Conservation (phyloP, 345 rosid genomes). For the Atalantia buxifolia region DNA sequence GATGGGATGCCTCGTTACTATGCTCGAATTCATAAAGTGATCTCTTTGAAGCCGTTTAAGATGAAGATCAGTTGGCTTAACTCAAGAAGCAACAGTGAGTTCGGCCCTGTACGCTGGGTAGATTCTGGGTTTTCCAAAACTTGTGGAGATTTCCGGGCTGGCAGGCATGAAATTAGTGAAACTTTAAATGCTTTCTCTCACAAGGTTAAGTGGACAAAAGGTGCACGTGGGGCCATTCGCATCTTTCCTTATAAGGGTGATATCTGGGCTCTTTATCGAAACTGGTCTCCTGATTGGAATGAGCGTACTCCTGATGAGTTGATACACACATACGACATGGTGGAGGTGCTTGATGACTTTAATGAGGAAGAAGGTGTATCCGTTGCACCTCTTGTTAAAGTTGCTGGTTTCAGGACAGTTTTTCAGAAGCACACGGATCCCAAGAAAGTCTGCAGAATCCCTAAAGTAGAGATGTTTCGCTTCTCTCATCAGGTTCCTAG, state of each 20-base stretch:
- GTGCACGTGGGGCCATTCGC: conserved; percentile 57
- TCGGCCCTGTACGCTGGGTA: conserved; percentile 66
- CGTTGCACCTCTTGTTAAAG: conserved; percentile 68
- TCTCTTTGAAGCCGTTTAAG: conserved; percentile 75
- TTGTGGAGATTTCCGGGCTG: conserved; percentile 80
- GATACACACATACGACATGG: conserved; percentile 78
- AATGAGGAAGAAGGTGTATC: conserved; percentile 51
- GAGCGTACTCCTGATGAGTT: conserved; percentile 59
- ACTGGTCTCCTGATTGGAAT: conserved; percentile 89
- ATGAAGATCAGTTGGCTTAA: conserved; percentile 93
- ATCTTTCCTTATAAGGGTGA: conserved; percentile 78
- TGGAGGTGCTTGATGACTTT: conserved; percentile 81
- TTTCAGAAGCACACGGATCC: conserved; percentile 48
- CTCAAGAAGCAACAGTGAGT: conserved; percentile 62
- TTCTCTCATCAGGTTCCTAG: conserved; percentile 96
- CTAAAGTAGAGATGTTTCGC: conserved; percentile 72
- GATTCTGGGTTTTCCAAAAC: conserved; percentile 80
- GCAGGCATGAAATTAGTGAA: conserved; percentile 47
- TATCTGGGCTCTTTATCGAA: conserved; percentile 86
- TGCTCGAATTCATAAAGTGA: conserved; percentile 85
- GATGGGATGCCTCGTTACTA: conserved; percentile 98
- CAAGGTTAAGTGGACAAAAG: conserved; percentile 72
- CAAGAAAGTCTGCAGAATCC: conserved; percentile 42
- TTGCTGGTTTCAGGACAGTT: conserved; percentile 63
- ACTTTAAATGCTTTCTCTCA: conserved; percentile 81